Evolutionary conservation across 768 basidiomycete genomes (phyloP).

Genomic region (Gautieria morchelliformis): DNA sequence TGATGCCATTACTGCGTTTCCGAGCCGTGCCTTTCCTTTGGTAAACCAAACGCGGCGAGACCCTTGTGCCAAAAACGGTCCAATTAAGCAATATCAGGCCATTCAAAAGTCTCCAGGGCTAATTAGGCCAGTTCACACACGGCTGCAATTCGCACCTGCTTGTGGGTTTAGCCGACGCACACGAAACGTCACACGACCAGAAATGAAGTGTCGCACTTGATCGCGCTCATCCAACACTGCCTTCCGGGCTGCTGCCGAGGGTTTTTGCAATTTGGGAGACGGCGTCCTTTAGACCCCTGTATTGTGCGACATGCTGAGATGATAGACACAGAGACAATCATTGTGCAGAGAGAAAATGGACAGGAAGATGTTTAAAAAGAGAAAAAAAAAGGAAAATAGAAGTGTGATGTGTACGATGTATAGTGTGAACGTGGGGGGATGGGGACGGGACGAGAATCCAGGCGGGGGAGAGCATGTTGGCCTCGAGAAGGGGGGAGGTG

Average conservation of each 20-base stretch:
- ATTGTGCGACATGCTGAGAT: slow-evolving; percentile 7
- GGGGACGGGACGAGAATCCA: slow-evolving; percentile 18
- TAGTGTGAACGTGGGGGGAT: slow-evolving; percentile 22
- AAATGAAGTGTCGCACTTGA: no score
- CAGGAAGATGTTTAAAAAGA: background rate
- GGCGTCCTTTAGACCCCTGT: slow-evolving; percentile 1
- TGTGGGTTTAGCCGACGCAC: background rate
- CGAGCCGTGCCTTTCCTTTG: background rate
- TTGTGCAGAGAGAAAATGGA: slow-evolving; percentile 5
- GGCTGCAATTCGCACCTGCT: background rate
- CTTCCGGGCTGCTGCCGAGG: no score
- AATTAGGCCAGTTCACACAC: background rate
- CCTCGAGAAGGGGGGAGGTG: background rate
- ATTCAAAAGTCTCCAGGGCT: background rate
- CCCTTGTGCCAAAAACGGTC: background rate
- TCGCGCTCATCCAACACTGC: no score
- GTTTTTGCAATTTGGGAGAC: background rate
- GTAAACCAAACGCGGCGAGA: background rate
- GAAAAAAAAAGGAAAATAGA: background rate
- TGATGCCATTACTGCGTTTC: background rate
- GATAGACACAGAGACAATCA: slow-evolving; percentile 4
- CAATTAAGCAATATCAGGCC: no score
- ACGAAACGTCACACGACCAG: no score
- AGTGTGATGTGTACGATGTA: slow-evolving; percentile 9
- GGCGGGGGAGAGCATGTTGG: slow-evolving; percentile 7